Conservation (phyloP, 768 basidiomycete genomes). For the Cytidiella melzeri region DNA sequence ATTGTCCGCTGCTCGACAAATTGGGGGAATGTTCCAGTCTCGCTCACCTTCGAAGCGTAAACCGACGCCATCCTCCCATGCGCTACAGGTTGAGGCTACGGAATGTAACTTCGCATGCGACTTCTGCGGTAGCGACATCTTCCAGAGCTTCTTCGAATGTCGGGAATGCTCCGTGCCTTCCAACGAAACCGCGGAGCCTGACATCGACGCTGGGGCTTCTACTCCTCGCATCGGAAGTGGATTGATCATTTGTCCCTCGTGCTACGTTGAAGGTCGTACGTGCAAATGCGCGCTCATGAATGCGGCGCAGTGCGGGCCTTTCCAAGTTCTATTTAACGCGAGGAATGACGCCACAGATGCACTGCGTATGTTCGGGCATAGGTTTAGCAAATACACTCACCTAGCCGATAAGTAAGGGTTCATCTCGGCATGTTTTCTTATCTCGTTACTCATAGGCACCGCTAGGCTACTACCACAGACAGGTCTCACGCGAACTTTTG, state of each 20-base stretch:
- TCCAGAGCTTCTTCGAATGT: constrained; percentile 79
- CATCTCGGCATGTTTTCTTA: too few species aligned
- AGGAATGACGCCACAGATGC: constrained; percentile 34
- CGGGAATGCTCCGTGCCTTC: constrained; percentile 29
- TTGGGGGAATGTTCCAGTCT: not conserved
- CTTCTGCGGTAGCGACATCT: constrained; percentile 78
- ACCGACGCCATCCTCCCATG: not conserved
- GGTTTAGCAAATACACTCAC: not conserved
- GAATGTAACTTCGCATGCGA: constrained; percentile 48
- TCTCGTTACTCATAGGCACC: not conserved
- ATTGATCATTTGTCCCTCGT: constrained; percentile 57
- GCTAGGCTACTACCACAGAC: not conserved
- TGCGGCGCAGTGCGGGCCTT: constrained; percentile 51
- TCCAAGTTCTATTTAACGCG: constrained; percentile 37
- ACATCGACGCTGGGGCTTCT: constrained; percentile 9
- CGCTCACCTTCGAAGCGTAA: constrained; percentile 6
- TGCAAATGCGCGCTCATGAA: constrained; percentile 59
- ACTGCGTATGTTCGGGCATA: constrained; percentile 12
- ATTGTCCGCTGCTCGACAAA: constrained; percentile 7
- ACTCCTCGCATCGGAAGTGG: constrained; percentile 31
- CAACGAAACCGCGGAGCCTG: not conserved
- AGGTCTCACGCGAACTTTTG: constrained; percentile 9
- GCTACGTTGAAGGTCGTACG: constrained; percentile 74
- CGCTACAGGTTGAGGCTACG: not conserved
- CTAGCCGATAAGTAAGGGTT: not conserved